phyloP scores from a whole-genome alignment of 768 basidiomycete genomes.

The Solioccasus polychromus region DNA sequence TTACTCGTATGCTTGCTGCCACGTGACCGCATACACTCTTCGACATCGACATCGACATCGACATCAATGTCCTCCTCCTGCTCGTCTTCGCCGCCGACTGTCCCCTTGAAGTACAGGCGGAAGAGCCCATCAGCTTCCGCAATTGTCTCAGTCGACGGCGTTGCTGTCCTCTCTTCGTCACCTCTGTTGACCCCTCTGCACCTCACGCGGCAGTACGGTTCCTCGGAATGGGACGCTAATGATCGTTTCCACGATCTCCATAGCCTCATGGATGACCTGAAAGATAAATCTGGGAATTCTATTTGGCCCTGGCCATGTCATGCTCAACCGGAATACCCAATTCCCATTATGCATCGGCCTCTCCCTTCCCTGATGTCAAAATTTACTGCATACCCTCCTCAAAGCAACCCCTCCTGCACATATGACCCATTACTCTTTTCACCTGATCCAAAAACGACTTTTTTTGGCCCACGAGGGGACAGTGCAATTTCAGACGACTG shows the following conservation, averaged over 20 bases:
- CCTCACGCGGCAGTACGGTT: constrained; percentile 6
- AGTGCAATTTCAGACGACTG: constrained; percentile 19
- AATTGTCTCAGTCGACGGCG: neutral
- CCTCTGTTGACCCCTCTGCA: constrained; percentile 16
- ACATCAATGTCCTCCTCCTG: constrained; percentile 27
- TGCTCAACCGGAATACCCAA: neutral
- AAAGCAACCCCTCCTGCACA: neutral
- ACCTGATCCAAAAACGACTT: neutral
- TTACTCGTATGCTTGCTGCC: constrained; percentile 17
- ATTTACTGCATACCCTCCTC: constrained; percentile 4
- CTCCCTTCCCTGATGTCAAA: constrained; percentile 21
- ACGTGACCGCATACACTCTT: constrained; percentile 34
- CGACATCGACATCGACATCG: constrained; percentile 23
- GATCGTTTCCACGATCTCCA: constrained; percentile 1
- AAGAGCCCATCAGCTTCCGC: constrained; percentile 22
- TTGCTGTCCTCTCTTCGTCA: constrained; percentile 19
- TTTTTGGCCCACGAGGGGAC: constrained; percentile 9
- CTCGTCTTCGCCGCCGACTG: constrained; percentile 6
- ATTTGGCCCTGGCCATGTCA: constrained; percentile 4
- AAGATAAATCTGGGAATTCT: neutral
- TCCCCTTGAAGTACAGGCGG: constrained; percentile 23
- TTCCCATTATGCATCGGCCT: constrained; percentile 1
- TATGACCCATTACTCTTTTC: constrained; percentile 4
- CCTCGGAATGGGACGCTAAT: constrained; percentile 2
- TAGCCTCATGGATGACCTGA: neutral